These are phyloP conservation scores for Paraleonurus japonicus DNA, from an alignment of 257 asterid species.

Conservation along the genomic window DNA sequence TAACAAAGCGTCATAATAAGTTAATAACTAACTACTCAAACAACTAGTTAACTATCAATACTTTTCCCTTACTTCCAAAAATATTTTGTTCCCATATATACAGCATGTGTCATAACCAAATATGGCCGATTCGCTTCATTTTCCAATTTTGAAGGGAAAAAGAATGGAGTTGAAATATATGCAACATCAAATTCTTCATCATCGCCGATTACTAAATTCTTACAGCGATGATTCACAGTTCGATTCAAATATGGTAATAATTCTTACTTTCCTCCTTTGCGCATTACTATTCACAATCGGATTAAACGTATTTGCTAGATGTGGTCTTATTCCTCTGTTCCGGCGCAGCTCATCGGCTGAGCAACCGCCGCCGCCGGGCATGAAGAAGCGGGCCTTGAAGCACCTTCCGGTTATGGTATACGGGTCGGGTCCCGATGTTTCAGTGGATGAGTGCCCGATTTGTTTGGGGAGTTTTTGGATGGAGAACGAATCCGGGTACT, in stretches of 20 bases:
- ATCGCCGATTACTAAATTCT: slow-evolving; percentile 7
- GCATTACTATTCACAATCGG: slow-evolving; percentile 27
- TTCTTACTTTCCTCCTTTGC: slow-evolving; percentile 31
- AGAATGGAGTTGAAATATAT: not conserved
- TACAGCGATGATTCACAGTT: slow-evolving; percentile 15
- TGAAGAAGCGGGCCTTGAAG: slow-evolving; percentile 22
- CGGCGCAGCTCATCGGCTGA: slow-evolving; percentile 8
- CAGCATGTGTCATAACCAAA: not conserved
- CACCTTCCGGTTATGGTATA: slow-evolving; percentile 27
- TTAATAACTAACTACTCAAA: slow-evolving; percentile 9
- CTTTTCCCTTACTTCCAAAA: not conserved
- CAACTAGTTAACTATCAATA: not conserved
- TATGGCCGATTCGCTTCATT: not conserved
- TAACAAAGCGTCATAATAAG: no score
- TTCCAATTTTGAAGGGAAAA: not conserved
- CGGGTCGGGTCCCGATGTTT: slow-evolving; percentile 9
- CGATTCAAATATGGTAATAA: slow-evolving; percentile 35
- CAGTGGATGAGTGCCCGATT: slow-evolving; percentile 29
- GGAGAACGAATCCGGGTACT: slow-evolving; percentile 39
- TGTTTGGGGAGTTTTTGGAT: slow-evolving; percentile 34
- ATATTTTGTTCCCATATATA: not conserved
- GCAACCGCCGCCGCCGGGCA: slow-evolving; percentile 11
- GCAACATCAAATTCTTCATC: not conserved
- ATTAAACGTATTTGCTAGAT: slow-evolving; percentile 24
- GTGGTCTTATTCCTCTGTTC: slow-evolving; percentile 13